Evolutionary conservation across 768 basidiomycete species (phyloP).

Genomic region (Lyophyllum decastes): DNA sequence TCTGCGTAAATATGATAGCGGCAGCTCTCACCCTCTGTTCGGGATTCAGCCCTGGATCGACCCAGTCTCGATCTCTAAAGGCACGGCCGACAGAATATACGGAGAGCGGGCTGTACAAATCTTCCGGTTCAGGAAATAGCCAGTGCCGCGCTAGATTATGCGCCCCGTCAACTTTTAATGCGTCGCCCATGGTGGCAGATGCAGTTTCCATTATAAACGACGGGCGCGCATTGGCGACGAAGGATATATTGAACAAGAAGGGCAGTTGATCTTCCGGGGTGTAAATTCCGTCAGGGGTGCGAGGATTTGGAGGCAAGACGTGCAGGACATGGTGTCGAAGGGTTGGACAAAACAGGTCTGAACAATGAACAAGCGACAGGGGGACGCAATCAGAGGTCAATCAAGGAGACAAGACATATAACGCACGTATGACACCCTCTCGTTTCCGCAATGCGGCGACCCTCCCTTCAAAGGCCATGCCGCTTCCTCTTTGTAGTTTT

Average conservation of each 20-base stretch:
- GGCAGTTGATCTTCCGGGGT: constrained; percentile 38
- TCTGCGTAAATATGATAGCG: not conserved
- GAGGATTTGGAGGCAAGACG: constrained; percentile 24
- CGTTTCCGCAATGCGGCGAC: constrained; percentile 44
- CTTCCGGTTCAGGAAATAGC: constrained; percentile 44
- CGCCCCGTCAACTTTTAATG: constrained; percentile 20
- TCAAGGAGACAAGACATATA: not conserved
- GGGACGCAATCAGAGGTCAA: not conserved
- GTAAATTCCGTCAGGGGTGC: constrained; percentile 17
- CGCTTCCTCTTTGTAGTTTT: constrained; percentile 31
- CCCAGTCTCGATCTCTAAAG: constrained; percentile 38
- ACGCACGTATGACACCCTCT: constrained; percentile 49
- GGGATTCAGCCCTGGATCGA: constrained; percentile 45
- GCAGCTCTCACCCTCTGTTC: constrained; percentile 41
- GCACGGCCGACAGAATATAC: constrained; percentile 22
- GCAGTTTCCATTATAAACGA: constrained; percentile 46
- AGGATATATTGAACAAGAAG: constrained; percentile 47
- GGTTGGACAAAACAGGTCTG: constrained; percentile 42
- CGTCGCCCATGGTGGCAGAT: constrained; percentile 25
- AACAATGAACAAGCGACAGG: not conserved
- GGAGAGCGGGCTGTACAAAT: constrained; percentile 22
- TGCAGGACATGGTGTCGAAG: constrained; percentile 41
- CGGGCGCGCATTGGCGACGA: constrained; percentile 45
- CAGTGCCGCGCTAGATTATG: constrained; percentile 39
- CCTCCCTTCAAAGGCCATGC: constrained; percentile 45